Percentiles rank a stretch among this genome's conserved stretches.
Evolutionary conservation across 148 eudicot genomes (phyloP).

Genomic region (Camellia granthamiana): DNA sequence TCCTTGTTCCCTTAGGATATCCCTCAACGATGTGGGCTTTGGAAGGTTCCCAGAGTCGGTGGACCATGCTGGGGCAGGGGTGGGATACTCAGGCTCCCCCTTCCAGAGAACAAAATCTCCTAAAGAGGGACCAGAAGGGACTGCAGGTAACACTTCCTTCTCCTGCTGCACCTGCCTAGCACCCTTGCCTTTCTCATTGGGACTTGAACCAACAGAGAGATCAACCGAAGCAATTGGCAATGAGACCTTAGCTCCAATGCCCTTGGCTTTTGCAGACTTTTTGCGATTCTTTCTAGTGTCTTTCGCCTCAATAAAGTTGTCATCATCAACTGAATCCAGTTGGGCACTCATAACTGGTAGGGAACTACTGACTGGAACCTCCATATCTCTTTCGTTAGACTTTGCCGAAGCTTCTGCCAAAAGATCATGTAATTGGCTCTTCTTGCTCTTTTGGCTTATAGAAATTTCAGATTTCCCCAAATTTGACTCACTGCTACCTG

Average conservation of each 20-base stretch:
- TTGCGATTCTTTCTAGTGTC: constrained; percentile 90
- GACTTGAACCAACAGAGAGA: constrained; percentile 43
- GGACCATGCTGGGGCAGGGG: constrained; percentile 85
- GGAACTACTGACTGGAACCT: constrained; percentile 31
- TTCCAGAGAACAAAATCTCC: constrained; percentile 95
- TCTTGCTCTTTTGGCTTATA: constrained; percentile 40
- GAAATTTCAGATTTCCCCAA: constrained; percentile 32
- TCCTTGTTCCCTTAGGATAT: constrained; percentile 73
- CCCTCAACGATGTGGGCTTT: constrained; percentile 73
- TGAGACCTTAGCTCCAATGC: constrained; percentile 48
- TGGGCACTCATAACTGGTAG: constrained; percentile 33
- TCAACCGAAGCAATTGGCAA: constrained; percentile 39
- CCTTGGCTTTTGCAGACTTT: constrained; percentile 83
- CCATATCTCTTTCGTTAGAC: constrained; percentile 39
- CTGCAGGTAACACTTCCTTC: constrained; percentile 72
- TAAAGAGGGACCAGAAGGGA: constrained; percentile 81
- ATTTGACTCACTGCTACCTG: constrained; percentile 25
- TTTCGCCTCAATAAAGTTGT: constrained; percentile 84
- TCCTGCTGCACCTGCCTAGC: constrained; percentile 51
- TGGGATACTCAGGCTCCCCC: constrained; percentile 65
- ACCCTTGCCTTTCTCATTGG: constrained; percentile 60
- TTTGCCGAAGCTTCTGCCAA: constrained; percentile 56
- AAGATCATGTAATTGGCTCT: constrained; percentile 73
- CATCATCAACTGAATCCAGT: constrained; percentile 40
- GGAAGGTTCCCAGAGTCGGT: constrained; percentile 63